phyloP scores from a whole-genome alignment of 2,329 filamentous ascomycete species.

The Sclerotinia borealis region DNA sequence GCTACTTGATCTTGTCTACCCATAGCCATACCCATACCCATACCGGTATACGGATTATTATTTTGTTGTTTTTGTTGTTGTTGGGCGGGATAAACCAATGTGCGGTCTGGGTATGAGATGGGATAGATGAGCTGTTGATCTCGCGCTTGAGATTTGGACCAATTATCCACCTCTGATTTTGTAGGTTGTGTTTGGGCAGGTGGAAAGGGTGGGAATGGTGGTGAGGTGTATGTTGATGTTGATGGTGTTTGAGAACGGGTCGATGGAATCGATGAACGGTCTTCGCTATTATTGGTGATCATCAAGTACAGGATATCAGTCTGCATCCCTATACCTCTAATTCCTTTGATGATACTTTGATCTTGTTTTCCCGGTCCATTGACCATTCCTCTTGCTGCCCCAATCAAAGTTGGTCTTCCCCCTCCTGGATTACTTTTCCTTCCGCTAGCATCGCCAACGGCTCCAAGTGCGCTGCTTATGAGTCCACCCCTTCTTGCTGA shows the following conservation, averaged over 20 bases:
- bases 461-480: neutral
- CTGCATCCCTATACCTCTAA: constrained; percentile 5
- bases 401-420: neutral
- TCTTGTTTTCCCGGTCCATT: constrained; percentile 4
- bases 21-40: no score
- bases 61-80: neutral
- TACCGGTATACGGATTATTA: neutral
- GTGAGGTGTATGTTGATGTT: neutral
- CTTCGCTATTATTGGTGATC: constrained; percentile 4
- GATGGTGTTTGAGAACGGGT: neutral
- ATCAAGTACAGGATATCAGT: constrained; percentile 10
- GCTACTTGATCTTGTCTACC: neutral
- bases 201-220: neutral
- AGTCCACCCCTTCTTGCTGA: neutral
- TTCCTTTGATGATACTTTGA: constrained; percentile 4
- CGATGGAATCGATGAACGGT: neutral
- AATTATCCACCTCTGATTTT: no score
- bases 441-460: neutral
- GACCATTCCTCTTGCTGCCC: neutral
- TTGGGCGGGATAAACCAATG: neutral
- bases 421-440: neutral
- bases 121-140: neutral
- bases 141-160: no score
- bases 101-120: neutral
- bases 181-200: neutral